Conservation (phyloP, 2,329 filamentous ascomycete genomes). For the Macrophomina tecta region DNA sequence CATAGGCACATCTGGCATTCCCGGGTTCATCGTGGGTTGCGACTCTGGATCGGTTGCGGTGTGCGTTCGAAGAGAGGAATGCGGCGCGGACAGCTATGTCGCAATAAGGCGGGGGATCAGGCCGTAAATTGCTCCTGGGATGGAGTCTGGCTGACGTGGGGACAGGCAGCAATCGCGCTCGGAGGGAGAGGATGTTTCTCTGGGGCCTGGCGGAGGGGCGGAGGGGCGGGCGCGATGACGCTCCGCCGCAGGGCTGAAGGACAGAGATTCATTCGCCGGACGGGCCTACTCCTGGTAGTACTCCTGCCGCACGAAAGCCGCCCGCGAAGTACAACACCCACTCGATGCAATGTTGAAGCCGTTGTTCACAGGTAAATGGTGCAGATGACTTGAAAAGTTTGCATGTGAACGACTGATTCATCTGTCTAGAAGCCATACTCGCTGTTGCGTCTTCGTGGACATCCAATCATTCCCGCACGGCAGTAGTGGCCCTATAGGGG, state of each 20-base stretch:
- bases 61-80: not conserved
- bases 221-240: constrained; percentile 20
- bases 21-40: constrained; percentile 36
- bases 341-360: no score
- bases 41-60: not conserved
- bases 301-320: no score
- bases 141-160: not conserved
- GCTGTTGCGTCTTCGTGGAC: no score
- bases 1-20: constrained; percentile 61
- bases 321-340: no score
- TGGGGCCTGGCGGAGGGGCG: constrained; percentile 23
- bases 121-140: no score
- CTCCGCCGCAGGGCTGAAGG: constrained; percentile 20
- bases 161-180: constrained; percentile 5
- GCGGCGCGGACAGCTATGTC: not conserved
- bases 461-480: no score
- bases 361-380: no score
- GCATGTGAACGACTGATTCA: no score
- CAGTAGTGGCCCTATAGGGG: no score
- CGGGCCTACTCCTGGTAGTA: no score
- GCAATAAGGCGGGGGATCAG: not conserved
- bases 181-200: not conserved
- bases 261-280: not conserved
- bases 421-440: no score
- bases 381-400: no score